These are phyloP conservation scores for Letharia lupina DNA, from an alignment of 495 filamentous ascomycete genomes.

Conservation along the genomic window DNA sequence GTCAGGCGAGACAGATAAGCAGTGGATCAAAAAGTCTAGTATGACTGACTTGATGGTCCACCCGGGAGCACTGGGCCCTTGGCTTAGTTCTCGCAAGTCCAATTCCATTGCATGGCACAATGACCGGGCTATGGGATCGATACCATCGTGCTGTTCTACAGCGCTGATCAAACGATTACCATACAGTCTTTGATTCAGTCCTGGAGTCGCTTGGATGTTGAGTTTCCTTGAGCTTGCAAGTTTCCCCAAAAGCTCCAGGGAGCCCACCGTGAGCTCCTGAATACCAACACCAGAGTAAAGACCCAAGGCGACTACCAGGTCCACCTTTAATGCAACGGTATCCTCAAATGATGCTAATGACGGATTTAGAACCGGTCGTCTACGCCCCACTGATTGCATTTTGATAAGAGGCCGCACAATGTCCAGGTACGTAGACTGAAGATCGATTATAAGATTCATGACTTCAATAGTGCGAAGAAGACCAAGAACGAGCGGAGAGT, in stretches of 20 bases:
- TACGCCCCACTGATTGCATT: conserved; percentile 37
- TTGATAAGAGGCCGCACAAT: conserved; percentile 72
- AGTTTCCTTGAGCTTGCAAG: conserved; percentile 74
- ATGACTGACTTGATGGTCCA: conserved; percentile 72
- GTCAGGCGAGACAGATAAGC: conserved; percentile 59
- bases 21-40: conserved; percentile 72
- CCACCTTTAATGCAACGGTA: conserved; percentile 70
- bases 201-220: conserved; percentile 42
- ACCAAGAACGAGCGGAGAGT: conserved; percentile 67
- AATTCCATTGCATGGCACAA: conserved; percentile 57
- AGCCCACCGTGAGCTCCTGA: conserved; percentile 61
- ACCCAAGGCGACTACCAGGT: conserved; percentile 67
- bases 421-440: conserved; percentile 87
- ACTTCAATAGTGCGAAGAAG: conserved; percentile 69
- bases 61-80: conserved; percentile 51
- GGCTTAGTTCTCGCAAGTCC: conserved; percentile 53
- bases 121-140: conserved; percentile 58
- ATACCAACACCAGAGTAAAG: conserved; percentile 77
- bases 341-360: conserved; percentile 84
- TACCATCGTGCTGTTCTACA: conserved; percentile 60
- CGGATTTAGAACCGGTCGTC: conserved; percentile 53
- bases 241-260: conserved; percentile 73
- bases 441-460: conserved; percentile 67
- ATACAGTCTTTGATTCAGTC: conserved; percentile 32
- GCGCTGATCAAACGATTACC: conserved; percentile 62